Evolutionary conservation across 768 basidiomycete genomes (phyloP).

Genomic region (Amanita jacksonii): DNA sequence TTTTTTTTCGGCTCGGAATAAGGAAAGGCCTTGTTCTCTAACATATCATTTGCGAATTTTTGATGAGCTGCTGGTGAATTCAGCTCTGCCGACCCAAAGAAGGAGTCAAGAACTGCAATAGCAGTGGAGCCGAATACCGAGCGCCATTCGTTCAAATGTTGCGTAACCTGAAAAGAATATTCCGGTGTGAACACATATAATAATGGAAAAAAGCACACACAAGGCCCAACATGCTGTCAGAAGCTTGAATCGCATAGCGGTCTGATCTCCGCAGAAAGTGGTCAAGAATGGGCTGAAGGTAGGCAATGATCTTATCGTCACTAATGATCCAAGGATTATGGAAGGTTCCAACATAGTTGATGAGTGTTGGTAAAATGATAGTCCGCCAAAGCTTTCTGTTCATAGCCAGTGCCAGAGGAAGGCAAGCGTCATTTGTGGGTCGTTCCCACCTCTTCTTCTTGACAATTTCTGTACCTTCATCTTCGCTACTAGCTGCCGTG

Average conservation of each 20-base stretch:
- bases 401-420: too few species aligned
- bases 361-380: too few species aligned
- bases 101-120: neutral
- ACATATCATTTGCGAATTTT: neutral
- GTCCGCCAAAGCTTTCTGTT: too few species aligned
- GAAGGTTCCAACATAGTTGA: too few species aligned
- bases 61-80: too few species aligned
- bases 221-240: neutral
- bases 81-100: neutral
- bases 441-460: too few species aligned
- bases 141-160: slow-evolving; percentile 2
- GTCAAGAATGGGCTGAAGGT: slow-evolving; percentile 2
- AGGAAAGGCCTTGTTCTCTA: neutral
- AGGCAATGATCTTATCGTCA: neutral
- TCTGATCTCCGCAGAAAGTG: neutral
- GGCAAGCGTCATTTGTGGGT: too few species aligned
- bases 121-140: neutral
- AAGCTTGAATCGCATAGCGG: neutral
- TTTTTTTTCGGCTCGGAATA: neutral
- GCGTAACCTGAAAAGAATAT: neutral
- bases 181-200: neutral
- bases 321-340: too few species aligned
- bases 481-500: too few species aligned
- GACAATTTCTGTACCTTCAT: too few species aligned
- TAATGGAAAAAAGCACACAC: neutral